A percentile compares a stretch with the other conserved stretches of the same genome.
Conservation (phyloP, 2,329 filamentous ascomycete genomes). For the Tolypocladium tundrense region DNA sequence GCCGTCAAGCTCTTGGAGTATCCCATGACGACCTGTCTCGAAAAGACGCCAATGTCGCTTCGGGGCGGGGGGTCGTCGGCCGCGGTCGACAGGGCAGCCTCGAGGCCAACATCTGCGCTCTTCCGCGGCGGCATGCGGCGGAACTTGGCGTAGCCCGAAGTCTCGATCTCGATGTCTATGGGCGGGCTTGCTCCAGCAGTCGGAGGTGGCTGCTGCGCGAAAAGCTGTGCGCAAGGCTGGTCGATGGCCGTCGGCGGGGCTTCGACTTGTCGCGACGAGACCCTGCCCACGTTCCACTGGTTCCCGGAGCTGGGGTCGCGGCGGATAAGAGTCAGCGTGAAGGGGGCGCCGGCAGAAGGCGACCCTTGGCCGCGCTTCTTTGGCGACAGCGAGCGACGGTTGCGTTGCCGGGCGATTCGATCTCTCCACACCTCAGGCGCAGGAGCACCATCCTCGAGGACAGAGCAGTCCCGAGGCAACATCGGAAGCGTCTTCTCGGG, state of each 20-base stretch:
- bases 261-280: slow-evolving; percentile 45
- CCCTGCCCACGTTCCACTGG: slow-evolving; percentile 67
- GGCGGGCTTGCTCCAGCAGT: slow-evolving; percentile 19
- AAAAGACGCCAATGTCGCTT: slow-evolving; percentile 28
- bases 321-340: slow-evolving; percentile 57
- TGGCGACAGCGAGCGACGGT: slow-evolving; percentile 26
- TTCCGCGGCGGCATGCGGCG: slow-evolving; percentile 34
- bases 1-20: slow-evolving; percentile 41
- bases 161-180: slow-evolving; percentile 43
- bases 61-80: slow-evolving; percentile 4
- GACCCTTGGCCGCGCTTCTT: slow-evolving; percentile 17
- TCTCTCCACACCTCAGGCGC: slow-evolving; percentile 1
- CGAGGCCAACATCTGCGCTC: slow-evolving; percentile 18
- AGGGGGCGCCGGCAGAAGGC: slow-evolving; percentile 28
- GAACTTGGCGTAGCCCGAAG: slow-evolving; percentile 48
- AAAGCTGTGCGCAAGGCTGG: slow-evolving; percentile 10
- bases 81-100: slow-evolving; percentile 7
- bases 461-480: not conserved
- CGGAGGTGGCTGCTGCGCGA: slow-evolving; percentile 3
- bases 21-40: slow-evolving; percentile 46
- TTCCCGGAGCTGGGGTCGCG: slow-evolving; percentile 57
- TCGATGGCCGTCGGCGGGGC: slow-evolving; percentile 11
- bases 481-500: not conserved
- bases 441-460: not conserved
- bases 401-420: not conserved